A percentile compares a stretch with the other conserved stretches of the same genome.
Conservation (phyloP, 352 stramenopile species). For the Pythium periplocum region DNA sequence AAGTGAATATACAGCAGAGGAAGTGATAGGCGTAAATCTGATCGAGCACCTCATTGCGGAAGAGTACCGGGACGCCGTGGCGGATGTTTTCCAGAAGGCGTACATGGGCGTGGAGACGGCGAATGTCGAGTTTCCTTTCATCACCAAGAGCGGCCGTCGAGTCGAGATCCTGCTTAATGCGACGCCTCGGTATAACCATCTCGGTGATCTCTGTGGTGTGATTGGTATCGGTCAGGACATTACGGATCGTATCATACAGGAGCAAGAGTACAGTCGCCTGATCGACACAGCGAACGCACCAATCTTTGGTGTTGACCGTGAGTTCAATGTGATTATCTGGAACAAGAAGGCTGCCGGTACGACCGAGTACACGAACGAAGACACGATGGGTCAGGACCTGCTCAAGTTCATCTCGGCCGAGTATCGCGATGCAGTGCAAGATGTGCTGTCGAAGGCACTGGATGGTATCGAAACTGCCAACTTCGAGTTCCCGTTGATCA, state of each 20-base stretch:
- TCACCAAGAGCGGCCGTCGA: slow-evolving; percentile 69
- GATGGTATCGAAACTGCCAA: slow-evolving; percentile 37
- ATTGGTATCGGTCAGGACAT: slow-evolving; percentile 83
- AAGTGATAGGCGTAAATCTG: slow-evolving; percentile 83
- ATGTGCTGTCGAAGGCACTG: slow-evolving; percentile 35
- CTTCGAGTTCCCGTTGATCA: slow-evolving; percentile 42
- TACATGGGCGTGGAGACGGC: slow-evolving; percentile 57
- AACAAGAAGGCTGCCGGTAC: slow-evolving; percentile 36
- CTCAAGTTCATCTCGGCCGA: slow-evolving; percentile 55
- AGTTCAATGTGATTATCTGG: slow-evolving; percentile 32
- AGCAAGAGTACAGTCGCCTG: slow-evolving; percentile 83
- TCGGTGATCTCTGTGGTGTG: slow-evolving; percentile 73
- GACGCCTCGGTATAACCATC: slow-evolving; percentile 75
- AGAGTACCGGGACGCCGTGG: slow-evolving; percentile 57
- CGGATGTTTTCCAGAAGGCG: slow-evolving; percentile 57
- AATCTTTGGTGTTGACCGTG: slow-evolving; percentile 39
- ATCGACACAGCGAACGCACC: slow-evolving; percentile 83
- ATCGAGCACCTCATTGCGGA: slow-evolving; percentile 88
- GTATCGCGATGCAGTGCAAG: slow-evolving; percentile 27
- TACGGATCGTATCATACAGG: slow-evolving; percentile 75
- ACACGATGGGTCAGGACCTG: slow-evolving; percentile 28
- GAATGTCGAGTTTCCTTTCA: slow-evolving; percentile 87
- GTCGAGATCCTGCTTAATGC: slow-evolving; percentile 84
- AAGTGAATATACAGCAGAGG: slow-evolving; percentile 86
- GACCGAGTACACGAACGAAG: slow-evolving; percentile 28